These are phyloP conservation scores for Lathyrus oleraceus DNA, from an alignment of 306 rosid genomes.

Conservation along the genomic window DNA sequence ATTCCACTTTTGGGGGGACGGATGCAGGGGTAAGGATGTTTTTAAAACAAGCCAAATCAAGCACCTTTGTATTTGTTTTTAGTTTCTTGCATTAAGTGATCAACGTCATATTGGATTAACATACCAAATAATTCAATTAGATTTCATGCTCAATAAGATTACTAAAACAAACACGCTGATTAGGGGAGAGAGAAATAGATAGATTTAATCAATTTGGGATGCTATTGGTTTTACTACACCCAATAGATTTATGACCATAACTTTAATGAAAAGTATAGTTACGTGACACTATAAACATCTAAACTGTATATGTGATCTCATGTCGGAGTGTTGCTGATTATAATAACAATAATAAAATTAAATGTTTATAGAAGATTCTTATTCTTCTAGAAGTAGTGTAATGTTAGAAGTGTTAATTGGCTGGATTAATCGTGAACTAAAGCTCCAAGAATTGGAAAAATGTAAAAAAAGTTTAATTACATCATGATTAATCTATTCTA, in stretches of 20 bases:
- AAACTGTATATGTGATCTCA: background rate
- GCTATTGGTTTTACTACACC: constrained; percentile 6
- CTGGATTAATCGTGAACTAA: constrained; percentile 14
- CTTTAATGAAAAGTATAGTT: background rate
- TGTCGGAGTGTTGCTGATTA: background rate
- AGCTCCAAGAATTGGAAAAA: background rate
- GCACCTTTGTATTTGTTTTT: constrained; percentile 7
- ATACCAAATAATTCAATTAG: constrained; percentile 7
- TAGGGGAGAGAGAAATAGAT: background rate
- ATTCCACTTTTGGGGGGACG: background rate
- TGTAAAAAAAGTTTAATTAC: background rate
- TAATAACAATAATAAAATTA: background rate
- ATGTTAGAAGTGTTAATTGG: background rate
- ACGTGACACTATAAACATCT: background rate
- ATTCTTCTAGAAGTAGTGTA: background rate
- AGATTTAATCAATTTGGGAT: constrained; percentile 1
- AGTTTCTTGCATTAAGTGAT: background rate
- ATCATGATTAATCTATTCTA: constrained; percentile 5
- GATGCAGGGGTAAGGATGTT: background rate
- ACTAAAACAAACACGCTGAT: background rate
- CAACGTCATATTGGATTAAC: background rate
- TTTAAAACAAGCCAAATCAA: constrained; percentile 15
- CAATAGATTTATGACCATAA: constrained; percentile 22
- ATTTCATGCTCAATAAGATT: constrained; percentile 14
- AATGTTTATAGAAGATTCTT: background rate